Base-by-base conservation (phyloP, 192 early-diverging fungal species). In the Coemansia sp. region DNA sequence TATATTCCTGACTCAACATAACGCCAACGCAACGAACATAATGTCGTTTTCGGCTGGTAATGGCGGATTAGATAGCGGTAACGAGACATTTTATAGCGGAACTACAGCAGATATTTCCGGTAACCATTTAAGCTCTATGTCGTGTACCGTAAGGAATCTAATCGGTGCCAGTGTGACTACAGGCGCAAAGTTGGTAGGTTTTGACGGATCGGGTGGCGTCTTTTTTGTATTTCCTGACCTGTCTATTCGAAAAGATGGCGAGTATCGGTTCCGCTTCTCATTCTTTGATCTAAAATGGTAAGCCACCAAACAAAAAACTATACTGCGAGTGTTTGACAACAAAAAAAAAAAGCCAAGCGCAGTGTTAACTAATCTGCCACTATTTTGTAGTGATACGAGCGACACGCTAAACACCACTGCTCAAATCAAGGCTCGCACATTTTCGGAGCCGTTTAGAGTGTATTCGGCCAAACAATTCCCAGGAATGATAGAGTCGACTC, bases 161-260 rank as follows among this genome's bases (percentile, higher is more conserved):
- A 90, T 91, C 43, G 91, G 92, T 13, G 86, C 88, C 8, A 81
- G 85, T 3, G 86, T 88, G 13, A 79, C 91, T 0, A 87, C 88
- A 0, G 91, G 90, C 1, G 81, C 85, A 41, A 86, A 90, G 34
- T 79, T 93, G 5, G 75, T 77, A 15, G 82, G 87, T 55, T 44
- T 87, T 18, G 79, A 91, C 41, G 88, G 89, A 12, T 80, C 88
- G 15, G 66, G 79, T 7, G 92, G 92, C 1, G 84, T 93, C 38
- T 93, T 89, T 65, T 93, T 93, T 82, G 85, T 93, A 20, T 93
- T 93, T 65, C 92, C 91, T 13, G 92, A 93, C 63, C 75, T 93
- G 33, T 91, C 89, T 43, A 87, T 93, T 9, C 83, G 92, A 34
- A 92, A 88, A 9, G 92, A 93, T 70, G 92, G 92, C 18, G 78